A percentile compares a stretch with the other conserved stretches of the same genome.
Conservation (phyloP, 73 alveolate genomes). For the Symbiodinium pilosum region DNA sequence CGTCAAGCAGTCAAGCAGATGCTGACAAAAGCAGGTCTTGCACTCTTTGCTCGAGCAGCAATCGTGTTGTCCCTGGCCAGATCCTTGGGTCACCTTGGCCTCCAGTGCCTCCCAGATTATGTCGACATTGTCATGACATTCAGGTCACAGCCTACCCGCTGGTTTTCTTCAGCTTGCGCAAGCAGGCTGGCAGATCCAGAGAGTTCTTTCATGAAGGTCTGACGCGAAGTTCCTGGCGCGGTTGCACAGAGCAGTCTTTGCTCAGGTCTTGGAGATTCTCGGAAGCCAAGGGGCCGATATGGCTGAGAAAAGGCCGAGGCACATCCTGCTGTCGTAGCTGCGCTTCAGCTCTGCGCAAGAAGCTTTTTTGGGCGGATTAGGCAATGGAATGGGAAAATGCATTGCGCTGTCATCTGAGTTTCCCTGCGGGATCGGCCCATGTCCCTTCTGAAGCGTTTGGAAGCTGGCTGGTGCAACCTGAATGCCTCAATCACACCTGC, state of each 20-base stretch:
- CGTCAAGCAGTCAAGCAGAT: no score
- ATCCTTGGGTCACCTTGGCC: neutral
- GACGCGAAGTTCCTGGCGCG: no score
- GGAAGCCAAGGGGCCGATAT: slow-evolving; percentile 30
- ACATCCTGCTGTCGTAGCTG: no score
- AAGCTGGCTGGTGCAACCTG: no score
- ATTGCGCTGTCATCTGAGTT: no score
- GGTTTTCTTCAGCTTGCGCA: slow-evolving; percentile 82
- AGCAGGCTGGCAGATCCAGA: slow-evolving; percentile 80
- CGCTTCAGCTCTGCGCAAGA: no score
- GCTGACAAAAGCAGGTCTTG: slow-evolving; percentile 43
- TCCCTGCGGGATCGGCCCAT: no score
- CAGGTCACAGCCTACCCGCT: slow-evolving; percentile 78
- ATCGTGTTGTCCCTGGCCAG: slow-evolving; percentile 56
- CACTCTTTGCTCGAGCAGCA: slow-evolving; percentile 77
- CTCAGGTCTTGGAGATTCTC: slow-evolving; percentile 44
- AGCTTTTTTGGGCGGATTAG: no score
- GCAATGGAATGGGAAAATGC: no score
- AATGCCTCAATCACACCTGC: no score
- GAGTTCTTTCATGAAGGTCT: neutral
- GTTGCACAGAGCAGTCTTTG: neutral
- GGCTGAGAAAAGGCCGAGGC: slow-evolving; percentile 56
- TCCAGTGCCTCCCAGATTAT: neutral
- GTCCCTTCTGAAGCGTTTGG: no score
- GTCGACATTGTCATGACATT: neutral